Conservation (phyloP, 805 yeast species). For the Saturnispora kantuleensis region DNA sequence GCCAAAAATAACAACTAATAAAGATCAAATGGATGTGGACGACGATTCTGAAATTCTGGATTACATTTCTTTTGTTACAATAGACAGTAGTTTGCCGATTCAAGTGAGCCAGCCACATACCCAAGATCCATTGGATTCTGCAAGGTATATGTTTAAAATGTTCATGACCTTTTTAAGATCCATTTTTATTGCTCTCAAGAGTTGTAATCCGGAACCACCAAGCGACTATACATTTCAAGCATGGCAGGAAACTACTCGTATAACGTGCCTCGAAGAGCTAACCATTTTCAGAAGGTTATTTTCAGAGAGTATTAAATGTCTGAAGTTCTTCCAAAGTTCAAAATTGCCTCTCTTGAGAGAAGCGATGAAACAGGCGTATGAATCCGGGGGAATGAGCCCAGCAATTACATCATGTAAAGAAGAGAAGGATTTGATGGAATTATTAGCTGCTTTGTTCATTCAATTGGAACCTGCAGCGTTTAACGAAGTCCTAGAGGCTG, state of each 20-base stretch:
- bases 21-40: slow-evolving; percentile 14
- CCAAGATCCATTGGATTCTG: slow-evolving; percentile 73
- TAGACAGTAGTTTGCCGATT: slow-evolving; percentile 48
- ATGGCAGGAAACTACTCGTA: slow-evolving; percentile 83
- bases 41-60: slow-evolving; percentile 2
- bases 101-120: slow-evolving; percentile 40
- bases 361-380: slow-evolving; percentile 35
- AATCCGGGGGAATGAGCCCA: slow-evolving; percentile 67
- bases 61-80: slow-evolving; percentile 33
- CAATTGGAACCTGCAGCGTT: slow-evolving; percentile 94
- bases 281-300: slow-evolving; percentile 65
- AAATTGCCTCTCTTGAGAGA: slow-evolving; percentile 34
- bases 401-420: slow-evolving; percentile 87
- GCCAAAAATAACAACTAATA: slow-evolving; percentile 5
- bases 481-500: slow-evolving; percentile 79
- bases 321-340: slow-evolving; percentile 58
- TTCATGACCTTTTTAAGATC: slow-evolving; percentile 85
- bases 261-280: slow-evolving; percentile 77
- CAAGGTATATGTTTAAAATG: slow-evolving; percentile 78
- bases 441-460: slow-evolving; percentile 85
- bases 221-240: slow-evolving; percentile 39
- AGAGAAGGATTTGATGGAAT: slow-evolving; percentile 92
- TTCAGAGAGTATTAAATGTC: slow-evolving; percentile 75
- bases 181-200: slow-evolving; percentile 77
- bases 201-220: slow-evolving; percentile 78